These are phyloP conservation scores for Fusarium sp. DNA, from an alignment of 2,329 filamentous ascomycete genomes.

Conservation along the genomic window DNA sequence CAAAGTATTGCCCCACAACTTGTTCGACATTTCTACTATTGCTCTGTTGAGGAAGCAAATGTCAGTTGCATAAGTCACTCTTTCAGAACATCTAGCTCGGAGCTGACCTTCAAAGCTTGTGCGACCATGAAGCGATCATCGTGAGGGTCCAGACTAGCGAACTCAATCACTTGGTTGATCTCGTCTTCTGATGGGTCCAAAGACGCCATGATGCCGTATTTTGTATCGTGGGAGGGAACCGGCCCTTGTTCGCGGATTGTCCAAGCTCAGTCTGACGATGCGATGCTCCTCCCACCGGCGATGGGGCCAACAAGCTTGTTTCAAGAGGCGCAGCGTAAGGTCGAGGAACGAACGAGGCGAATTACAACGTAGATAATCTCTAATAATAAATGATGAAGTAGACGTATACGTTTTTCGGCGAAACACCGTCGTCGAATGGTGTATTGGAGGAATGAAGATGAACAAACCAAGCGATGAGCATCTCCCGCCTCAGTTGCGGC, in stretches of 20 bases:
- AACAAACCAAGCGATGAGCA: conserved; percentile 28
- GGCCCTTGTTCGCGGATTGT: neutral
- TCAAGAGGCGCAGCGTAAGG: neutral
- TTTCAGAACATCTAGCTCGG: neutral
- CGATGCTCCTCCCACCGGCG: conserved; percentile 13
- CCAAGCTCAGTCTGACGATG: conserved; percentile 29
- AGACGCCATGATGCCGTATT: conserved; percentile 50
- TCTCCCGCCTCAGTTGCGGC: conserved; percentile 21
- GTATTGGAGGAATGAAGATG: conserved; percentile 33
- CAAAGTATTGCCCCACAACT: conserved; percentile 68
- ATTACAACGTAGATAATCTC: neutral
- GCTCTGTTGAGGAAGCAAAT: conserved; percentile 43
- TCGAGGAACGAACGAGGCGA: neutral
- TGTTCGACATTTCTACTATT: conserved; percentile 63
- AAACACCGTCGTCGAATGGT: conserved; percentile 4
- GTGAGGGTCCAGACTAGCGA: conserved; percentile 55
- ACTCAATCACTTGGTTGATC: conserved; percentile 60
- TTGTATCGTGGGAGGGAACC: neutral
- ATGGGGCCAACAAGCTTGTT: conserved; percentile 19
- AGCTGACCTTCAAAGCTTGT: conserved; percentile 59
- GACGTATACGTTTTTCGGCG: conserved; percentile 11
- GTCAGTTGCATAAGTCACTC: conserved; percentile 23
- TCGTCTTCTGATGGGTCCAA: conserved; percentile 56
- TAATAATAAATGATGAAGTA: neutral
- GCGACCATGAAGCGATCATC: conserved; percentile 59